Conservation (phyloP, 306 rosid genomes). For the Biancaea sappan region DNA sequence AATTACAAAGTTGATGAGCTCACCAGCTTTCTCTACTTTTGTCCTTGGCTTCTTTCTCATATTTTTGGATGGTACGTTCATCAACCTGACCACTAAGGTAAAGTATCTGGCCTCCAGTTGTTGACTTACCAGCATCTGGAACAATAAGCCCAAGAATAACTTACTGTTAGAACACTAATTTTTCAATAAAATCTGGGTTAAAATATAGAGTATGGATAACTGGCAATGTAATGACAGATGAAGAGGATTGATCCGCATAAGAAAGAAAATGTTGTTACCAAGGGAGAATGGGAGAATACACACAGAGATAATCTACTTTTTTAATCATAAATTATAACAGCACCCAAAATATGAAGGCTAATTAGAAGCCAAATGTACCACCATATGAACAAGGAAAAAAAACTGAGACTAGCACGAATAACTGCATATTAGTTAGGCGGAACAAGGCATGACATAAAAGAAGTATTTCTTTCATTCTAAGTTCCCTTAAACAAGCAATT, state of each 20-base stretch:
- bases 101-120: conserved; percentile 99
- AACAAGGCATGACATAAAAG: not conserved
- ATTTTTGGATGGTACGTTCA: conserved; percentile 95
- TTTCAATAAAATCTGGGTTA: not conserved
- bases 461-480: not conserved
- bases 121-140: conserved; percentile 97
- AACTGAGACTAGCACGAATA: too few species aligned
- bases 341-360: too few species aligned
- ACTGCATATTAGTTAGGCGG: not conserved
- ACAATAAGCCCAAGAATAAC: conserved; percentile 26
- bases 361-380: too few species aligned
- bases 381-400: too few species aligned
- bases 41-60: conserved; percentile 98
- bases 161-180: conserved; percentile 19
- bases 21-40: conserved; percentile 99
- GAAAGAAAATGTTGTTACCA: too few species aligned
- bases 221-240: not conserved
- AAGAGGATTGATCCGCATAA: too few species aligned
- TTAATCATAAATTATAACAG: too few species aligned
- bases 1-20: conserved; percentile 38
- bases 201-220: not conserved
- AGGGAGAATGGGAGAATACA: too few species aligned
- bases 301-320: too few species aligned
- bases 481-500: conserved; percentile 7
- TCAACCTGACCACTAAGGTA: conserved; percentile 97